phyloP scores from a whole-genome alignment of 768 basidiomycete species.

The Leccinum boreale region DNA sequence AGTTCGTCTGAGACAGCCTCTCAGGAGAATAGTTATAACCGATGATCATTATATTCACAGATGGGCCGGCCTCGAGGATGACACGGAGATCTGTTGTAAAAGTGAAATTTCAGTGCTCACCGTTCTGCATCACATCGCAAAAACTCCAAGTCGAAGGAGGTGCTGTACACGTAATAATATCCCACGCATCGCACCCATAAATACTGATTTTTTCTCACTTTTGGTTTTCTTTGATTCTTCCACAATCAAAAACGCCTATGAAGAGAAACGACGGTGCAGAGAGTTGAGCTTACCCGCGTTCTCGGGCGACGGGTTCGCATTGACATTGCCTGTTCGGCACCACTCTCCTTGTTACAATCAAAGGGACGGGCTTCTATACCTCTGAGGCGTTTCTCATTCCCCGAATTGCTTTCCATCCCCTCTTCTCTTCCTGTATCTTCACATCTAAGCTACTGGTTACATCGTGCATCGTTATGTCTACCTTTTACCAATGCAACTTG shows the following conservation, averaged over 20 bases:
- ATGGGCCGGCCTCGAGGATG: too few relatives aligned
- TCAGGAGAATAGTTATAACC: too few relatives aligned
- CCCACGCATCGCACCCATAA: slow-evolving; percentile 16
- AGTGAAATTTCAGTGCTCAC: too few relatives aligned
- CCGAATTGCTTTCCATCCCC: not conserved
- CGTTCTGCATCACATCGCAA: too few relatives aligned
- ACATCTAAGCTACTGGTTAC: not conserved
- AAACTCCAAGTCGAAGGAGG: not conserved
- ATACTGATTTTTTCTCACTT: not conserved
- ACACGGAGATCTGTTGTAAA: too few relatives aligned
- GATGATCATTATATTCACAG: too few relatives aligned
- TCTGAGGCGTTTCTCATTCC: slow-evolving; percentile 48
- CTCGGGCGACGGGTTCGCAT: slow-evolving; percentile 37
- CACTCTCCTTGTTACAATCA: slow-evolving; percentile 53
- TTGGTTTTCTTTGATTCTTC: slow-evolving; percentile 35
- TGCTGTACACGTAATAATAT: slow-evolving; percentile 14
- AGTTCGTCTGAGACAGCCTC: too few relatives aligned
- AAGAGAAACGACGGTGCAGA: slow-evolving; percentile 55
- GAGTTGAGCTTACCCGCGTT: slow-evolving; percentile 49
- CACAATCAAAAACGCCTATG: slow-evolving; percentile 49
- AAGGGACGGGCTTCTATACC: slow-evolving; percentile 54
- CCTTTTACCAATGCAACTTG: slow-evolving; percentile 67
- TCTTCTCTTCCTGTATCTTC: not conserved
- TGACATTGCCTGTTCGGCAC: slow-evolving; percentile 69
- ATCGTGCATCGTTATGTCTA: too few relatives aligned